Evolutionary conservation across 1,139 yeast species (phyloP), one percentile per base, ranked within the genome.

Genomic region (Debaryomycetaceae sp.): DNA sequence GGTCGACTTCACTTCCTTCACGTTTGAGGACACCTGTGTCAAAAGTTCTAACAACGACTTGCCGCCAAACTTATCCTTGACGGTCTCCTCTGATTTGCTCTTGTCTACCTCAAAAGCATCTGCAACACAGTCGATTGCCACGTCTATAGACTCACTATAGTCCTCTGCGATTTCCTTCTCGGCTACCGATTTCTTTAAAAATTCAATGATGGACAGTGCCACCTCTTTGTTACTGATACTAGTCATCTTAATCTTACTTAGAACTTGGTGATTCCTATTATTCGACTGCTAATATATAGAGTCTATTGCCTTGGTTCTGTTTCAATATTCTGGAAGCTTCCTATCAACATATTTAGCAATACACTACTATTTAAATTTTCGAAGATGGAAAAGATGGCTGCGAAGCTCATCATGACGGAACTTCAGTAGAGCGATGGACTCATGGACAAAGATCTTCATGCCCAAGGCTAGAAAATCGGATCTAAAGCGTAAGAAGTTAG

Each of bases 51-150:
- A 53, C 53, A 85, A 72, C 3, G 73, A 58, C 55, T 78, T 72
- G 36, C 85, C 84, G 20, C 68, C 65, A 53, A 80, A 80, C 46
- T 65, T 69, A 5, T 65, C 41, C 24, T 63, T 54, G 11, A 72
- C 55, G 34, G 64, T 61, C 24, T 66, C 56, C 11, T 66, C 60
- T 37, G 72, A 72, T 20, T 69, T 69, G 17, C 72, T 80, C 55
- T 74, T 72, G 50, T 81, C 78, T 33, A 93, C 84, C 46, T 76
- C 85, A 64, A 86, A 93, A 6, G 96, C 91, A 58, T 91, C 98
- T 31, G 89, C 81, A 48, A 93, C 80, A 71, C 97, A 89, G 60
- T 88, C 97, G 57, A 90, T 80, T 53, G 98, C 98, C 42, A 93
- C 96, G 53, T 91, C 97, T 59, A 93, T 76, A n/a, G 97, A 88